Conservation (phyloP, 2,329 filamentous ascomycete species). For the Acarospora socialis region DNA sequence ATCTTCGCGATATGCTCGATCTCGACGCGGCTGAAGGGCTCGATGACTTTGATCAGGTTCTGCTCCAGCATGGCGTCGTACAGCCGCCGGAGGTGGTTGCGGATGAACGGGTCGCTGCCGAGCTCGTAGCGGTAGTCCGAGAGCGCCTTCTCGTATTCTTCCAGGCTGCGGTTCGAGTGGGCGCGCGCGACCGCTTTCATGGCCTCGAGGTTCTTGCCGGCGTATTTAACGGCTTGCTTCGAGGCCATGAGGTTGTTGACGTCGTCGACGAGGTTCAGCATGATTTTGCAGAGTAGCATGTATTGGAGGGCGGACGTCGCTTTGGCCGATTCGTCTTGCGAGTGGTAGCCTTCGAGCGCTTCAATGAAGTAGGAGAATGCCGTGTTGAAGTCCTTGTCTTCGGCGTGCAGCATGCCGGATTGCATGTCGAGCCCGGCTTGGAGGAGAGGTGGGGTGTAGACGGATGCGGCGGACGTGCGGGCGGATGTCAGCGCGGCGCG, state of each 20-base stretch:
- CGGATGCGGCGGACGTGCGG: slow-evolving; percentile 85
- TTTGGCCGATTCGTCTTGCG: slow-evolving; percentile 72
- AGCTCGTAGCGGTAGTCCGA: slow-evolving; percentile 86
- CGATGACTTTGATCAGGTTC: slow-evolving; percentile 98
- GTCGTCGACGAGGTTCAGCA: slow-evolving; percentile 94
- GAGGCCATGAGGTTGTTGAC: slow-evolving; percentile 88
- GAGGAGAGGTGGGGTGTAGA: slow-evolving; percentile 88
- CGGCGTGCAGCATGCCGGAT: slow-evolving; percentile 95
- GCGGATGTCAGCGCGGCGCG: slow-evolving; percentile 89
- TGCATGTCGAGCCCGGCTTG: slow-evolving; percentile 98
- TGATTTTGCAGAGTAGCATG: slow-evolving; percentile 99
- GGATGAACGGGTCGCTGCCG: slow-evolving; percentile 87
- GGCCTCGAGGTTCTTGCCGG: slow-evolving; percentile 86
- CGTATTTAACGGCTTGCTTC: slow-evolving; percentile 94
- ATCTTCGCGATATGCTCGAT: slow-evolving; percentile 95
- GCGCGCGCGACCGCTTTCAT: slow-evolving; percentile 98
- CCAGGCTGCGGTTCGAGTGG: slow-evolving; percentile 85
- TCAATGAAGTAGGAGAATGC: slow-evolving; percentile 99
- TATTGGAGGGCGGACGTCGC: slow-evolving; percentile 98
- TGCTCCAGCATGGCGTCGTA: slow-evolving; percentile 99
- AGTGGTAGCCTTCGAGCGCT: slow-evolving; percentile 90
- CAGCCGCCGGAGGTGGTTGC: slow-evolving; percentile 84
- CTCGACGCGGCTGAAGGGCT: slow-evolving; percentile 94
- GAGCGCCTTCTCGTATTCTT: slow-evolving; percentile 91
- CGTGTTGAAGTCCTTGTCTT: slow-evolving; percentile 98